Base-by-base conservation (phyloP, 345 rosid species). In the Leavenworthia alabamica region DNA sequence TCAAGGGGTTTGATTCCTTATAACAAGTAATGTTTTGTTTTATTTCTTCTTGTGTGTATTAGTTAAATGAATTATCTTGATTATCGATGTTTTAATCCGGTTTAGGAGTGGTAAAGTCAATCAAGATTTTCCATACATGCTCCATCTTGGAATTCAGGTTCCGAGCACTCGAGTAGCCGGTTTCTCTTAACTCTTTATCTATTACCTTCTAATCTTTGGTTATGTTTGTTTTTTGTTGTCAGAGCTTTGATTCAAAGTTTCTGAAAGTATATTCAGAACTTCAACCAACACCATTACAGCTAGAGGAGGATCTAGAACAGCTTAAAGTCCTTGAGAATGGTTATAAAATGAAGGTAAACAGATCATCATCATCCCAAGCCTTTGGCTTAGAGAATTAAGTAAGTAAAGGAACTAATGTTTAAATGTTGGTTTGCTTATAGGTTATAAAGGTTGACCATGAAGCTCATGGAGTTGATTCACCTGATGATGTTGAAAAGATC, bases 141-240 rank as follows among this genome's bases (percentile, higher is more conserved):
- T 94, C 68, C 99, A 90, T 77, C 99, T 94, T 47, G 97, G 99
- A 58, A 84, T 94, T 70, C 99, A 94, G 93, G 99, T 93, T 72
- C 36, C 1, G 5, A 67, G 49, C 35, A 44, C 72, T 32, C 1
- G 5, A 67, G 49, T 28, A 44, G 51, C 53, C 17, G 28, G 28
- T 7, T 19, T 67, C 37, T 37, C 32, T 14, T 47, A 13, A 10
- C 8, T 37, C 19, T 11, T 5, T 37, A 10, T 42, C 4, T 19
- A 3, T 48, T 12, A 42, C 47, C 20, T 13, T 41, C 24, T 70
- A 22, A 43, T 15, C 41, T 26, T 26, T 2, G 29, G n/a, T 23
- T 45, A 28, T 22, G 2, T 43, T 32, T 43, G 28, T 39, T 37
- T 43, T 43, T 19, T 58, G 11, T 9, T 31, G 60, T 20, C 81